Evolutionary conservation across 2,329 filamentous ascomycete genomes (phyloP).

Genomic region (Alternaria infectoria): DNA sequence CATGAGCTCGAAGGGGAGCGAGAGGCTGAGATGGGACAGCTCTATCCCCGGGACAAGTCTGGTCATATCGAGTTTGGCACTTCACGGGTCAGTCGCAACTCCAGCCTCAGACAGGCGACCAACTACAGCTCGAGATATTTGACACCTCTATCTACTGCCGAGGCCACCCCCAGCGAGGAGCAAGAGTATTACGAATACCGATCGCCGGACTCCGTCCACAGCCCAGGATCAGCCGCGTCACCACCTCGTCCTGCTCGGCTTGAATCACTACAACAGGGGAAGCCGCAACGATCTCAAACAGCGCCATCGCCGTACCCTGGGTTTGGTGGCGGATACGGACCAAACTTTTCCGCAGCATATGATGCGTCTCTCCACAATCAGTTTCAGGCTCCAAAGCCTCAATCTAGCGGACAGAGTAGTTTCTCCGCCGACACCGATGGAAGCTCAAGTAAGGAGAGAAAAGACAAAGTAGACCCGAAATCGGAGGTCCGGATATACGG

Average conservation of each 20-base stretch:
- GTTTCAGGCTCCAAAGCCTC: constrained; percentile 26
- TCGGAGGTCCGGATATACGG: constrained; percentile 61
- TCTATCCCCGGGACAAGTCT: constrained; percentile 26
- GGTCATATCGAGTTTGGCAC: constrained; percentile 26
- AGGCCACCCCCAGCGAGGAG: constrained; percentile 25
- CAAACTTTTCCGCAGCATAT: constrained; percentile 38
- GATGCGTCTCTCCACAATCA: constrained; percentile 40
- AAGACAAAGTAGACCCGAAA: constrained; percentile 55
- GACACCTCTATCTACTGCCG: constrained; percentile 32
- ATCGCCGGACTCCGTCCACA: constrained; percentile 35
- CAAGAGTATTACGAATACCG: constrained; percentile 41
- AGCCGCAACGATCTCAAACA: constrained; percentile 23
- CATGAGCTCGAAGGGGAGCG: constrained; percentile 49
- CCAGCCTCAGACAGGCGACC: constrained; percentile 32
- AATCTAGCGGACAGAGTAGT: constrained; percentile 49
- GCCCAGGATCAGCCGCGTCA: constrained; percentile 24
- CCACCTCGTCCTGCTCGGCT: constrained; percentile 34
- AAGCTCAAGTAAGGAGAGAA: constrained; percentile 45
- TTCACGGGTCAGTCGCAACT: constrained; percentile 30
- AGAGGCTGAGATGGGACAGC: constrained; percentile 34
- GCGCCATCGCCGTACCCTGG: constrained; percentile 30
- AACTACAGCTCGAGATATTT: constrained; percentile 30
- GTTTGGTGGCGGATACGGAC: constrained; percentile 31
- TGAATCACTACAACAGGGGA: constrained; percentile 38
- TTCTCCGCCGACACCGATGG: constrained; percentile 48